A percentile compares a stretch with the other conserved stretches of the same genome.
Conservation (phyloP, 805 yeast genomes). For the Wickerhamiella cacticola region DNA sequence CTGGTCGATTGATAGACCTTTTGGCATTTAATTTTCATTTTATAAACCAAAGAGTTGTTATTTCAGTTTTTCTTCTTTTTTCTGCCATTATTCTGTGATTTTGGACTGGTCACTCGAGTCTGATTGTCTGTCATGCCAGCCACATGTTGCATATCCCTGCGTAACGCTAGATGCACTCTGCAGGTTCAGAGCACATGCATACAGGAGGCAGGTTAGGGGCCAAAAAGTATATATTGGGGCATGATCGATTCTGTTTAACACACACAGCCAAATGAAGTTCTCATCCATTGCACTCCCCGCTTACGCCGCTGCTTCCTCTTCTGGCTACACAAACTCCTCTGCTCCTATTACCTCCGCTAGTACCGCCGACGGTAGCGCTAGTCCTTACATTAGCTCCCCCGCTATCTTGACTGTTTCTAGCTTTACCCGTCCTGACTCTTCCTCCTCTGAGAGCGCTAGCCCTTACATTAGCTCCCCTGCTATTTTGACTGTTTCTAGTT, state of each 20-base stretch:
- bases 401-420: not conserved
- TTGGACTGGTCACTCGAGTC: no score
- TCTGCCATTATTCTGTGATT: no score
- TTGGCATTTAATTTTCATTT: no score
- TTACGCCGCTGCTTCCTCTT: not conserved
- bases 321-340: constrained; percentile 1
- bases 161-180: not conserved
- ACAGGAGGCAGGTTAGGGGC: not conserved
- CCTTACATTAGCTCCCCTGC: not conserved
- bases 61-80: no score
- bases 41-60: no score
- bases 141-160: not conserved
- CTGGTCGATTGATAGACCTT: not conserved
- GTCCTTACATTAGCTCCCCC: no score
- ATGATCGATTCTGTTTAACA: not conserved
- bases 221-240: not conserved
- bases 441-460: not conserved
- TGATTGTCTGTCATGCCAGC: no score
- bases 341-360: not conserved
- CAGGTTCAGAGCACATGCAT: not conserved
- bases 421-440: not conserved
- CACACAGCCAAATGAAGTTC: constrained; percentile 5
- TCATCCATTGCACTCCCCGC: constrained; percentile 6
- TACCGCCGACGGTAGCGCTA: no score
- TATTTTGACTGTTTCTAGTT: no score